Percentiles rank a stretch among this genome's conserved stretches.
phyloP scores from a whole-genome alignment of 1,139 yeast species.

The Trichomonascaceae sp. region DNA sequence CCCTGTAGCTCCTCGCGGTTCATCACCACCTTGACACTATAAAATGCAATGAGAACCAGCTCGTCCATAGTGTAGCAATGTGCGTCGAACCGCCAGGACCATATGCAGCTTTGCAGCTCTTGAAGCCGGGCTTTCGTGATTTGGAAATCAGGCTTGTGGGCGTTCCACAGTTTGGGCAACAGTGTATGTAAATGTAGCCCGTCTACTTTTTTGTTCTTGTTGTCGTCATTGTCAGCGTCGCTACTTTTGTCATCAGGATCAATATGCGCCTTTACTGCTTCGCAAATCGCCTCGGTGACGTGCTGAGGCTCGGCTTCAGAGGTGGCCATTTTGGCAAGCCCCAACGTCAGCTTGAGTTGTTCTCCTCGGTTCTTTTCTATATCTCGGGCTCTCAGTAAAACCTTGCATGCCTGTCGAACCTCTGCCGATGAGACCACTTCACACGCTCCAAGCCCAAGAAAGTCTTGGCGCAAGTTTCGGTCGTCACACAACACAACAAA shows the following conservation, averaged over 20 bases:
- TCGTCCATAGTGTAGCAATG: slow-evolving; percentile 59
- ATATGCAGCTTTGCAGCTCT: slow-evolving; percentile 2
- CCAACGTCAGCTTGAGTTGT: neutral
- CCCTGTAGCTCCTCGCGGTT: slow-evolving; percentile 16
- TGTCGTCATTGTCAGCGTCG: too few species aligned
- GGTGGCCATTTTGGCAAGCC: neutral
- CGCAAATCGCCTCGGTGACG: too few species aligned
- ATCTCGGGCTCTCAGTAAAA: neutral
- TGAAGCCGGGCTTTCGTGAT: slow-evolving; percentile 2
- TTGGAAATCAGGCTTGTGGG: neutral
- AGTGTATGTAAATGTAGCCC: neutral
- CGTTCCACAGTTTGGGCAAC: neutral
- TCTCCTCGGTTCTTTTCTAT: neutral
- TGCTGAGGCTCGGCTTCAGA: too few species aligned
- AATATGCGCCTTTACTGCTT: too few species aligned
- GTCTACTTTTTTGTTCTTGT: too few species aligned
- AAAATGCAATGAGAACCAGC: slow-evolving; percentile 44
- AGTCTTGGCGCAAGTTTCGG: slow-evolving; percentile 5
- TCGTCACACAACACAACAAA: slow-evolving; percentile 9
- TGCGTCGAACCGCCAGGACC: slow-evolving; percentile 43
- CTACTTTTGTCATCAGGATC: neutral
- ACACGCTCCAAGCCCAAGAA: slow-evolving; percentile 8
- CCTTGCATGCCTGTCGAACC: neutral
- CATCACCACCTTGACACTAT: slow-evolving; percentile 41
- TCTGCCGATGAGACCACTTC: slow-evolving; percentile 3